Evolutionary conservation across 768 basidiomycete genomes (phyloP).

Genomic region (Austroboletus eburneus): DNA sequence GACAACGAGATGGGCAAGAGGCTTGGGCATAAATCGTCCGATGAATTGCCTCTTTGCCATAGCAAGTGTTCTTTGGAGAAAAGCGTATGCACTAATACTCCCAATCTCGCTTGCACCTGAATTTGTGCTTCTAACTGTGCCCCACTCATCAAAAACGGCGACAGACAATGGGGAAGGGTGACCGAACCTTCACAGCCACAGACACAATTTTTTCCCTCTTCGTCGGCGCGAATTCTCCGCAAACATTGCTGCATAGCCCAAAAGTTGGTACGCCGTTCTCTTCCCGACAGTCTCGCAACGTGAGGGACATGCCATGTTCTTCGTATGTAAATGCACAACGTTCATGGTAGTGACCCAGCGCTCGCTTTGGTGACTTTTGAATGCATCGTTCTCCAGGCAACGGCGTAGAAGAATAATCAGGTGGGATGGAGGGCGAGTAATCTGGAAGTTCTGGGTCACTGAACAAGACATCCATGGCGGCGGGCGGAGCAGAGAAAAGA

Average conservation of each 20-base stretch:
- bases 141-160: neutral
- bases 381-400: constrained; percentile 49
- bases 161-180: neutral
- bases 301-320: constrained; percentile 29
- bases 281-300: constrained; percentile 29
- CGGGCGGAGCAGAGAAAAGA: constrained; percentile 1
- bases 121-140: constrained; percentile 25
- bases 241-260: constrained; percentile 27
- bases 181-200: constrained; percentile 26
- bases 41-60: constrained; percentile 18
- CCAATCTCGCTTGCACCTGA: constrained; percentile 12
- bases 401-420: constrained; percentile 55
- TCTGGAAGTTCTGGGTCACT: constrained; percentile 35
- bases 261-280: constrained; percentile 27
- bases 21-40: constrained; percentile 21
- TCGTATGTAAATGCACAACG: constrained; percentile 29
- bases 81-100: constrained; percentile 9
- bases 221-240: constrained; percentile 26
- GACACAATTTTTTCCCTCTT: constrained; percentile 26
- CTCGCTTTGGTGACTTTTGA: constrained; percentile 39
- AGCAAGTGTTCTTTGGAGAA: constrained; percentile 23
- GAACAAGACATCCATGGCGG: constrained; percentile 13
- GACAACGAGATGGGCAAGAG: constrained; percentile 27
- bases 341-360: constrained; percentile 7
- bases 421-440: constrained; percentile 54